Evolutionary conservation across 108 stramenopile genomes (phyloP).

Genomic region (Bacterosira constricta): DNA sequence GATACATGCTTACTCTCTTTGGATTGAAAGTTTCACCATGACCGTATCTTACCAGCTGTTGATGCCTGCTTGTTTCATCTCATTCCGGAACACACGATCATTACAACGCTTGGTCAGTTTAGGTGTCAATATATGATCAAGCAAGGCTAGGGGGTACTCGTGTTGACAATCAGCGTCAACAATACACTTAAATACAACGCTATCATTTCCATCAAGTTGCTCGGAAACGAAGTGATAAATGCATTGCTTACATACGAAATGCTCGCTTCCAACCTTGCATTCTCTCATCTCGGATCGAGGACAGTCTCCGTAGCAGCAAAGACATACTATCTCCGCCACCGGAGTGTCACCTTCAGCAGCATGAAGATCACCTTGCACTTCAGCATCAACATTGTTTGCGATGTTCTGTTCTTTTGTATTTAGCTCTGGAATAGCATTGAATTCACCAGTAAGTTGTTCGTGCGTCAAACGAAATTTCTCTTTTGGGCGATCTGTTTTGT

Average conservation of each 20-base stretch:
- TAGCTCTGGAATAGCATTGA: too few relatives aligned
- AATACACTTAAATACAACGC: slow-evolving; percentile 19
- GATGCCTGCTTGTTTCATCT: slow-evolving; percentile 11
- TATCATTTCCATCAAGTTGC: slow-evolving; percentile 19
- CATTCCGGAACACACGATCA: slow-evolving; percentile 6
- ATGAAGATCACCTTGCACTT: too few relatives aligned
- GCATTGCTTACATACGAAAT: slow-evolving; percentile 18
- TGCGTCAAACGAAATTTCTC: too few relatives aligned
- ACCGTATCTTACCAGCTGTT: not conserved
- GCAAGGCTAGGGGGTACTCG: slow-evolving; percentile 6
- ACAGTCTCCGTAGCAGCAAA: slow-evolving; percentile 28
- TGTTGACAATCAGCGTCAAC: not conserved
- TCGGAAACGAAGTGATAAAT: slow-evolving; percentile 28
- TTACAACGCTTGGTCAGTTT: slow-evolving; percentile 14
- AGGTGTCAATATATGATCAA: slow-evolving; percentile 11
- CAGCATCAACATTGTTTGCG: too few relatives aligned
- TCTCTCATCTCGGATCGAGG: slow-evolving; percentile 1
- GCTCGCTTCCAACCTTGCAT: slow-evolving; percentile 5
- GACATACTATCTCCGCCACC: slow-evolving; percentile 15
- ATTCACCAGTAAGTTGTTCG: too few relatives aligned
- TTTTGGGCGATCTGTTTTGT: too few relatives aligned
- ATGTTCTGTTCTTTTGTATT: too few relatives aligned
- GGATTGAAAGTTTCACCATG: too few relatives aligned
- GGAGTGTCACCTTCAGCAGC: too few relatives aligned
- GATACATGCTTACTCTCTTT: too few relatives aligned